Evolutionary conservation across 106 monocot genomes (phyloP), one percentile per base, ranked within the genome.

Genomic region (Gastrodia elata): DNA sequence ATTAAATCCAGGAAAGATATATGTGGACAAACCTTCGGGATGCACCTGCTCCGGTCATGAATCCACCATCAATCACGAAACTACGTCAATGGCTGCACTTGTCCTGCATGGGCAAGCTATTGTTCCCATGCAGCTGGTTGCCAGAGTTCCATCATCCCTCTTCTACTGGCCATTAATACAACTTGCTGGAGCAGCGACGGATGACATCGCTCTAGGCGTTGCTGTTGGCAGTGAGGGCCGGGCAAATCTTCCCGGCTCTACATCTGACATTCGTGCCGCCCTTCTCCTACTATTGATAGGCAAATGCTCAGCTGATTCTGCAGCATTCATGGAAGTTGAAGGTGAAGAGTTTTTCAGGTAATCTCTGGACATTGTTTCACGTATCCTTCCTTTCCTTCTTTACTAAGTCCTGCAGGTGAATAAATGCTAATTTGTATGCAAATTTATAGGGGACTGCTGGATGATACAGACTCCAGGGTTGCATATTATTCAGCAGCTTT

Each of bases 331-430:
- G 3, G 98, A 98, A 73, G 88, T 98, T 69, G 98, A 91, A 81
- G 98, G 93, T 34, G 89, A 98, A 75, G 93, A 98, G 57, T 98
- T 98, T 70, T 98, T 98, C 68, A 98, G 95, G 95, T 89, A 78
- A 42, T 35, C 30, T 64, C 26, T 56, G 11, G 43, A 49, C 14
- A 70, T 42, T 25, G 42, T 70, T 27, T 13, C 11, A 8, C 42
- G 14, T 25, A 7, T 70, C 25, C 41, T 27, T 61, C 25, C 6
- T 15, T 70, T 41, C 15, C 14, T 37, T 4, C 38, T n/a, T 13
- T 22, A 35, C 18, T n/a, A n/a, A n/a, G n/a, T n/a, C n/a, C n/a
- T n/a, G n/a, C n/a, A 38, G 67, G 7, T 36, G 34, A 4, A 41
- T 16, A 25, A 22, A 26, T 70, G 8, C 28, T 70, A 2, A 42